Conservation (phyloP, 1,284 basidiomycete genomes). For the Termitomyces sp. region DNA sequence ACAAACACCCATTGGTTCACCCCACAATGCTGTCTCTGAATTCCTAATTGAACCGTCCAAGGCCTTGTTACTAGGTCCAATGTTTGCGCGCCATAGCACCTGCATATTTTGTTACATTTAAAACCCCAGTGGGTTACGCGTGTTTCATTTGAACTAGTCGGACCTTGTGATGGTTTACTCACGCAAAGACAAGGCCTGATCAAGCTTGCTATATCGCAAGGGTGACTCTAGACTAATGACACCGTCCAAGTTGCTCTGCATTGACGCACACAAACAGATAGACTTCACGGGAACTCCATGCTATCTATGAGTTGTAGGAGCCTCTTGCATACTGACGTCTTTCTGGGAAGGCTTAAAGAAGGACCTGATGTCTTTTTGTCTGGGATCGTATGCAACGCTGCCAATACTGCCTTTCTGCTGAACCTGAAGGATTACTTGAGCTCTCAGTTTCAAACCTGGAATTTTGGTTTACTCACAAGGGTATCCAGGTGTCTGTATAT, state of each 20-base stretch:
- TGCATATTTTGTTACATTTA: neutral
- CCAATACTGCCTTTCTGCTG: conserved; percentile 79
- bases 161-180: no score
- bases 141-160: neutral
- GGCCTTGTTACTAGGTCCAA: neutral
- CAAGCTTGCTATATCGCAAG: neutral
- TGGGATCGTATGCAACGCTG: conserved; percentile 65
- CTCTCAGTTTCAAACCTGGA: neutral
- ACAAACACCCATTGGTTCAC: neutral
- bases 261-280: neutral
- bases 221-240: neutral
- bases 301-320: neutral
- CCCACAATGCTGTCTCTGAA: neutral
- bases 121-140: neutral
- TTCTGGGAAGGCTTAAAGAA: conserved; percentile 51
- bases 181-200: neutral
- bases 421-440: conserved; percentile 36
- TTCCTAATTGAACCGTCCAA: no score
- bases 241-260: neutral
- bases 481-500: conserved; percentile 49
- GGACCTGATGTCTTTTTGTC: conserved; percentile 69
- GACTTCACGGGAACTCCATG: neutral
- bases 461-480: conserved; percentile 41
- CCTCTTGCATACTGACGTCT: neutral
- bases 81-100: no score